phyloP scores from a whole-genome alignment of 2,329 filamentous ascomycete genomes.

The Fusarium aywerte region DNA sequence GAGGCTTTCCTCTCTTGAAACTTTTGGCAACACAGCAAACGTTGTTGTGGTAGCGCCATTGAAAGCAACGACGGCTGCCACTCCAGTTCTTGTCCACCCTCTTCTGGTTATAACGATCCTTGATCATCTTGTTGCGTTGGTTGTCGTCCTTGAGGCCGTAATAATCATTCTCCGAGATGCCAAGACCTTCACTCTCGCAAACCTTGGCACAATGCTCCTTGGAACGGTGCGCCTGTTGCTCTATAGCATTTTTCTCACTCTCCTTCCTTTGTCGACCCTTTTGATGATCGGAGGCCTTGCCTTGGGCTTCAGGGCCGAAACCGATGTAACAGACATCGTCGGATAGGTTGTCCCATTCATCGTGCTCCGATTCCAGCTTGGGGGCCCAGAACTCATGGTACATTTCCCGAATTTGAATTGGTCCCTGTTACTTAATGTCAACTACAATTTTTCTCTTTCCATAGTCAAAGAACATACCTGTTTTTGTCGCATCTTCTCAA shows the following conservation, averaged over 20 bases:
- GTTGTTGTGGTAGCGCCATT: conserved; percentile 59
- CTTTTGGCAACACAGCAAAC: conserved; percentile 57
- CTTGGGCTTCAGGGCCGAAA: conserved; percentile 52
- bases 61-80: conserved; percentile 56
- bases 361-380: conserved; percentile 54
- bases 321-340: conserved; percentile 60
- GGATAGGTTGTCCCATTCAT: conserved; percentile 65
- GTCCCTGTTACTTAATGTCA: conserved; percentile 48
- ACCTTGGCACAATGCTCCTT: conserved; percentile 60
- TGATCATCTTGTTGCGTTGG: conserved; percentile 46
- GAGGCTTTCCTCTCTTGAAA: conserved; percentile 58
- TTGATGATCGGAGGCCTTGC: conserved; percentile 46
- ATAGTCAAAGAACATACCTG: conserved; percentile 50
- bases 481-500: conserved; percentile 60
- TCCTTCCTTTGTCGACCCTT: conserved; percentile 53
- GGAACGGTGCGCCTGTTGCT: conserved; percentile 59
- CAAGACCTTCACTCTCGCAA: conserved; percentile 56
- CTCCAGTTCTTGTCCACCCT: conserved; percentile 42
- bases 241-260: conserved; percentile 54
- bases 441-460: conserved; percentile 10
- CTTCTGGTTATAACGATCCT: conserved; percentile 44
- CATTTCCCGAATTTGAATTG: conserved; percentile 60
- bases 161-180: conserved; percentile 51
- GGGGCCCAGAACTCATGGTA: conserved; percentile 61
- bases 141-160: conserved; percentile 45